Percentiles rank a stretch among this genome's conserved stretches.
These are phyloP conservation scores for Talaromyces pinophilus DNA, from an alignment of 2,329 filamentous ascomycete genomes.

Conservation along the genomic window DNA sequence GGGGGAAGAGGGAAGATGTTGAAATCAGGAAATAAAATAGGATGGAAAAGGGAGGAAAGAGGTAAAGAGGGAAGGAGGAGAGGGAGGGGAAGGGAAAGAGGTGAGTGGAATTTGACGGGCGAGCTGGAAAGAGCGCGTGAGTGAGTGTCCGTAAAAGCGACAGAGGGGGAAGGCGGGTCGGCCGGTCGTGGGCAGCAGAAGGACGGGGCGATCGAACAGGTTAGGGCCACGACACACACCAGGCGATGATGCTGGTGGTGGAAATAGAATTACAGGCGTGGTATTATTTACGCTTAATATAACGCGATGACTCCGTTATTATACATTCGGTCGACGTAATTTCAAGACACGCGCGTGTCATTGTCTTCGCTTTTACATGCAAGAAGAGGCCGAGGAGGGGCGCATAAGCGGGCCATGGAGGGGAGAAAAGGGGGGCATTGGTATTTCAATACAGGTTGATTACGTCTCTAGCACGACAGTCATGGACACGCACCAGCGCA, in stretches of 20 bases:
- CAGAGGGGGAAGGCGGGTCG: constrained; percentile 27
- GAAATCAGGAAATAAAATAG: constrained; percentile 22
- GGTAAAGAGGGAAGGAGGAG: constrained; percentile 28
- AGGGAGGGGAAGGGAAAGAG: constrained; percentile 22
- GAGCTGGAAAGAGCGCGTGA: constrained; percentile 25
- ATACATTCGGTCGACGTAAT: background rate
- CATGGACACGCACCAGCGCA: background rate
- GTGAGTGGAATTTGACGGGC: constrained; percentile 24
- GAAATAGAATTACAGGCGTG: constrained; percentile 10
- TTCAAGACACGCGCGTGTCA: constrained; percentile 27
- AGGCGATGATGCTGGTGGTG: background rate
- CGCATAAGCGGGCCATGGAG: constrained; percentile 14
- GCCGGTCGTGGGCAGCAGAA: constrained; percentile 17
- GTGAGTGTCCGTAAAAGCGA: constrained; percentile 24
- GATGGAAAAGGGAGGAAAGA: constrained; percentile 26
- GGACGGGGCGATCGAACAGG: constrained; percentile 27
- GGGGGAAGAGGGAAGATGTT: constrained; percentile 25
- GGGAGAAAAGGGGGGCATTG: background rate
- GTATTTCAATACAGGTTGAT: background rate
- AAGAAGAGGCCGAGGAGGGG: constrained; percentile 3
- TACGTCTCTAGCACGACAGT: background rate
- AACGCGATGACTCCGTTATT: background rate
- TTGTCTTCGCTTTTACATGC: constrained; percentile 23
- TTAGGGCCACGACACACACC: constrained; percentile 26
- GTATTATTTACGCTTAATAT: background rate